Base-by-base conservation (phyloP, 2,329 filamentous ascomycete genomes). In the Pestalotiopsis fici region DNA sequence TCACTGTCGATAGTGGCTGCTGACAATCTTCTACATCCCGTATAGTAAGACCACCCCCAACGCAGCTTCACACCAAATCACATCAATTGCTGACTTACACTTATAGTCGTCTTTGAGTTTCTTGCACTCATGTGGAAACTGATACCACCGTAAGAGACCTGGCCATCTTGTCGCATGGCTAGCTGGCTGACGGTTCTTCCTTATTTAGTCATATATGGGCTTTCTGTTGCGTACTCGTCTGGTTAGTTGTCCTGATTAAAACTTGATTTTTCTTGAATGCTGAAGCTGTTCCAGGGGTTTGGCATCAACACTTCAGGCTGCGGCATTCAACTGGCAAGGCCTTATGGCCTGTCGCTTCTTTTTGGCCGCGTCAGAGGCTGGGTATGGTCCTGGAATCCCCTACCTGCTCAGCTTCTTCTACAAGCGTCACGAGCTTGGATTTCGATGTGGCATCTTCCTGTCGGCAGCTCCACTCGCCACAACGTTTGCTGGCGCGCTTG, bases 401-500 rank as follows among this genome's bases (percentile, higher is more conserved):
- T 79, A 78, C 56, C 68, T 79, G 11, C 73, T 78, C 21, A 78
- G 77, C 1, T 78, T 79, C 69, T 79, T 79, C 69, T 80, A 79
- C 69, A 81, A 82, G 25, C 78, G 82, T 25, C 81, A 81, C 37
- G 82, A 84, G 67, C 75, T 84, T 1, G 83, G 82, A 0, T 75
- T 83, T 3, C 76, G 83, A 2, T 77, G 75, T 47, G 75, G 76
- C 27, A 68, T 78, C 56, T 78, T 74, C 57, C 70, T 78, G 27
- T 77, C 79, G 72, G 78, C 80, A 18, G 90, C 89, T 0, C 90
- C 91, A 1, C 80, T 93, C 15, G 90, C 90, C 3, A 92, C 89
- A 59, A 90, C 88, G 4, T 93, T 93, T 72, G 89, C 90, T 0
- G 90, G 90, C 2, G 90, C 90, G 2, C 78, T 92, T 7, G 90